Evolutionary conservation across 129 eudicot genomes (phyloP).

Genomic region (Artemisia annua): DNA sequence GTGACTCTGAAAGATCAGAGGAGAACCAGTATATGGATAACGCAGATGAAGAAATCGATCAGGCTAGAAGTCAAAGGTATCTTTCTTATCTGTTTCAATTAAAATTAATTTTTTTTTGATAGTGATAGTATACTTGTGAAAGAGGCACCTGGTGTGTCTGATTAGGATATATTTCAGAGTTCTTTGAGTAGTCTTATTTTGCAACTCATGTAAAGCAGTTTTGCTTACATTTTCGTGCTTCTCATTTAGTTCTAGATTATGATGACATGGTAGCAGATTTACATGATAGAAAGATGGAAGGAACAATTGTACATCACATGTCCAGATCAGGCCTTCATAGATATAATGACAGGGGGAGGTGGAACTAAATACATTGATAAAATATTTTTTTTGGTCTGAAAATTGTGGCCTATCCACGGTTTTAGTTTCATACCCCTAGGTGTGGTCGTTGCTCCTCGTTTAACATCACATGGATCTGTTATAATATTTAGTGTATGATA

Average conservation of each 20-base stretch:
- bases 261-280: too few relatives aligned
- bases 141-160: constrained; percentile 14
- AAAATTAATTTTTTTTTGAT: background rate
- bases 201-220: background rate
- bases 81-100: background rate
- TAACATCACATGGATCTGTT: too few relatives aligned
- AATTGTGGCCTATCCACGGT: too few relatives aligned
- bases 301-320: too few relatives aligned
- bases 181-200: background rate
- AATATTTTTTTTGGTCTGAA: too few relatives aligned
- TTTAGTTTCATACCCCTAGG: too few relatives aligned
- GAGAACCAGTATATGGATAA: constrained; percentile 74
- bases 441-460: too few relatives aligned
- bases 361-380: too few relatives aligned
- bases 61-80: constrained; percentile 76
- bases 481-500: too few relatives aligned
- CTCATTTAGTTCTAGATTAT: background rate
- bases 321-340: too few relatives aligned
- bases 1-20: constrained; percentile 91
- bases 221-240: constrained; percentile 12
- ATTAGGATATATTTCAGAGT: background rate
- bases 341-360: too few relatives aligned
- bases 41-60: constrained; percentile 87
- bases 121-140: background rate
- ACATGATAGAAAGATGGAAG: too few relatives aligned